Evolutionary conservation across 2,329 filamentous ascomycete genomes (phyloP).

Genomic region (Trichoderma afroharzianum): DNA sequence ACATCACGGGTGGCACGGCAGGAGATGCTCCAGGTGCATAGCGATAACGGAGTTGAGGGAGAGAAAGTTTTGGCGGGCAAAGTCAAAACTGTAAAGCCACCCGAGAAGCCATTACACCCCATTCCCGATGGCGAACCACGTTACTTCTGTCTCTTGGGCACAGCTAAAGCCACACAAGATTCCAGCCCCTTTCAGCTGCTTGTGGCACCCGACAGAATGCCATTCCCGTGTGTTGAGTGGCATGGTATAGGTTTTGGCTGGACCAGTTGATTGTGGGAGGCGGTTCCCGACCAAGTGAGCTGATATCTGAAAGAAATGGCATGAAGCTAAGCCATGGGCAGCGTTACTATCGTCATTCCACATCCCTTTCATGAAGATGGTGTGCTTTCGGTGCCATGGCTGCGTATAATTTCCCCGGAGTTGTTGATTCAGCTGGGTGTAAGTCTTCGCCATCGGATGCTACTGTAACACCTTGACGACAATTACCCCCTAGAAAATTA

Average conservation of each 20-base stretch:
- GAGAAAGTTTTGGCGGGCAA: background rate
- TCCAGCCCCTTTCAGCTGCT: background rate
- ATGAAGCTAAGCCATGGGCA: background rate
- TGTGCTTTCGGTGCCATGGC: background rate
- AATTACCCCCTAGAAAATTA: background rate
- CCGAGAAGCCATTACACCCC: background rate
- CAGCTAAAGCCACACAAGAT: background rate
- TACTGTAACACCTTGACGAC: background rate
- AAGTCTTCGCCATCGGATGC: background rate
- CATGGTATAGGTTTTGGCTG: background rate
- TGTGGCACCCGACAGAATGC: background rate
- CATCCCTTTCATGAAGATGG: background rate
- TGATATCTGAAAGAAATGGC: background rate
- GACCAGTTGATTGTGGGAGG: background rate
- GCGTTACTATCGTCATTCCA: background rate
- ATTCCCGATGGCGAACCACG: background rate
- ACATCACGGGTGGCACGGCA: background rate
- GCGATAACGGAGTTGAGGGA: conserved; percentile 7
- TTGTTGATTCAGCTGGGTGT: background rate
- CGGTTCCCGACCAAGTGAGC: background rate
- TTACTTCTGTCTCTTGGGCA: background rate
- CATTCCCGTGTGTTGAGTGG: background rate
- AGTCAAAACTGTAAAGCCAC: conserved; percentile 8
- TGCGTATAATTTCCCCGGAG: background rate
- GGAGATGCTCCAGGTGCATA: background rate